Evolutionary conservation across 768 basidiomycete genomes (phyloP).

Genomic region (Fibroporia radiculosa): DNA sequence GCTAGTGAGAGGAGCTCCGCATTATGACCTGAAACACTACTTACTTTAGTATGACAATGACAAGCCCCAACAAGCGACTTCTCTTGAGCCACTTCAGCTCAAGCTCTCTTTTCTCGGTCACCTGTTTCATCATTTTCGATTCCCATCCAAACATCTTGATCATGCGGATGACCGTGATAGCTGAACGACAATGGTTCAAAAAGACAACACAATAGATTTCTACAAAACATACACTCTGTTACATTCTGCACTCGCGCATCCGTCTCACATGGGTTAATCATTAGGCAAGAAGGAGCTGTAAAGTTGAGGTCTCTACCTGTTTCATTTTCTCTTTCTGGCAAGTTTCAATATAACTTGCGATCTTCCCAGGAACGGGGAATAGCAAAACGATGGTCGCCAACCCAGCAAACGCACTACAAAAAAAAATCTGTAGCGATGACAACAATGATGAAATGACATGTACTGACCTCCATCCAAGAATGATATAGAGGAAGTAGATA

Average conservation of each 20-base stretch:
- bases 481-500: constrained; percentile 21
- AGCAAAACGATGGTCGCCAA: constrained; percentile 33
- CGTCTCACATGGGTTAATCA: constrained; percentile 29
- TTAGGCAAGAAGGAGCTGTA: neutral
- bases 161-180: constrained; percentile 33
- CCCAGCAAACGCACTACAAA: constrained; percentile 30
- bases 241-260: constrained; percentile 37
- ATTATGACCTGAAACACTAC: constrained; percentile 6
- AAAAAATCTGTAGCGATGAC: neutral
- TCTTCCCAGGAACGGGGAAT: constrained; percentile 33
- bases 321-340: constrained; percentile 34
- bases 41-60: constrained; percentile 38
- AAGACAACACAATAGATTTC: no score
- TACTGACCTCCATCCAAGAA: constrained; percentile 19
- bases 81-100: constrained; percentile 54
- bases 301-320: constrained; percentile 19
- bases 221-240: constrained; percentile 28
- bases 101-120: constrained; percentile 51
- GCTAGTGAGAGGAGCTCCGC: neutral
- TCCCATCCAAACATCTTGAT: constrained; percentile 45
- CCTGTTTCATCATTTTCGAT: constrained; percentile 37
- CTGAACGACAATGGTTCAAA: constrained; percentile 9
- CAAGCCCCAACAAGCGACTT: constrained; percentile 42
- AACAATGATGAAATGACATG: neutral
- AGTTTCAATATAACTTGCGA: constrained; percentile 27